A percentile compares a stretch with the other conserved stretches of the same genome.
phyloP scores from a whole-genome alignment of 257 asterid species.

The Paulownia fortunei region DNA sequence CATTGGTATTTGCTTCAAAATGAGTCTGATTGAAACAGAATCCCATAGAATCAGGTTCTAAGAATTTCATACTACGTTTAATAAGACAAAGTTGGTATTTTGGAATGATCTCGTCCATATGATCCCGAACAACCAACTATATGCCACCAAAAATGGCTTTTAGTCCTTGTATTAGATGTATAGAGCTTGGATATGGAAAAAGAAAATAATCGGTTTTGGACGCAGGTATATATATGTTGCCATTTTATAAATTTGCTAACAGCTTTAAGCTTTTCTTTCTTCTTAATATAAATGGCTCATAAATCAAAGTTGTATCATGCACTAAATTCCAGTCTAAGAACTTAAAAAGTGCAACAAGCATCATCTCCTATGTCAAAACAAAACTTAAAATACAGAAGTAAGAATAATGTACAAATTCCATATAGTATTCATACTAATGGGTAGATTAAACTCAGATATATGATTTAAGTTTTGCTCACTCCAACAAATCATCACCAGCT shows the following conservation, averaged over 20 bases:
- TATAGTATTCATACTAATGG: not conserved
- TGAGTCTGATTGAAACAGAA: not conserved
- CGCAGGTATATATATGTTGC: not conserved
- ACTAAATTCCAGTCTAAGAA: not conserved
- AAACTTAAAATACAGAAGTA: not conserved
- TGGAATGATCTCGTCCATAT: not conserved
- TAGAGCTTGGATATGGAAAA: not conserved
- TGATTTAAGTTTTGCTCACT: not conserved
- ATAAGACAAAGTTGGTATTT: not conserved
- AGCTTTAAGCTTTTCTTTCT: not conserved
- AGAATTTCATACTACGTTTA: not conserved
- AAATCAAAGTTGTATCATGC: not conserved
- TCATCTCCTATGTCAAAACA: not conserved
- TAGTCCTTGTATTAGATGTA: not conserved
- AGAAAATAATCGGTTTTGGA: too few species aligned
- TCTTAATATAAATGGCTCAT: not conserved
- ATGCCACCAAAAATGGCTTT: not conserved
- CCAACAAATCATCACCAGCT: not conserved
- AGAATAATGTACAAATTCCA: constrained; percentile 14
- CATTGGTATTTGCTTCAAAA: not conserved
- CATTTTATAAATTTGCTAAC: not conserved
- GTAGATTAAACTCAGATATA: not conserved
- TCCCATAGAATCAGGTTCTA: not conserved
- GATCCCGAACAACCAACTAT: not conserved
- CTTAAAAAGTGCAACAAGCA: not conserved